Conservation (phyloP, 441 rosid genomes). For the Euphorbia neoarborescens region DNA sequence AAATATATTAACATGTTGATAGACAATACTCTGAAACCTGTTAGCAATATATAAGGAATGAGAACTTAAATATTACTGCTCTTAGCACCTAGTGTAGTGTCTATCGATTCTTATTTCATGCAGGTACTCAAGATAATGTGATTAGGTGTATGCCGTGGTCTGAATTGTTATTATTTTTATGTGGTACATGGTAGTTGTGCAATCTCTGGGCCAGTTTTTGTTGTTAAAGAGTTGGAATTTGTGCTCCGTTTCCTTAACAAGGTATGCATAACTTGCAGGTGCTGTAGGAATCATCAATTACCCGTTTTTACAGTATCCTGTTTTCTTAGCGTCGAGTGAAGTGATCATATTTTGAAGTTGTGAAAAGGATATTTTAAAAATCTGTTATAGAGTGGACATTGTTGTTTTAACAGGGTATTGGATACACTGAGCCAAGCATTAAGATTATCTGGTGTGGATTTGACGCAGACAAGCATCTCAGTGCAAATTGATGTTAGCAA, state of each 20-base stretch:
- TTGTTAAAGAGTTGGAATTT: not conserved
- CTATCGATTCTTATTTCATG: not conserved
- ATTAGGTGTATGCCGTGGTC: not conserved
- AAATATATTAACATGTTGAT: not conserved
- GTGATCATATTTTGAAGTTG: not conserved
- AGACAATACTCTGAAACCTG: conserved; percentile 2
- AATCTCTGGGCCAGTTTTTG: not conserved
- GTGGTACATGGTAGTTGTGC: not conserved
- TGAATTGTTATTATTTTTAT: not conserved
- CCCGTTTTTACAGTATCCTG: not conserved
- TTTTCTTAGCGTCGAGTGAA: not conserved
- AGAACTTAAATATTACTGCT: not conserved
- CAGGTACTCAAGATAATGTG: not conserved
- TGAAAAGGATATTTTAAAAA: conserved; percentile 8
- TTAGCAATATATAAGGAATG: not conserved
- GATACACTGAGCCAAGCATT: conserved; percentile 64
- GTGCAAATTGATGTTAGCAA: conserved; percentile 72
- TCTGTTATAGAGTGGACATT: conserved; percentile 10
- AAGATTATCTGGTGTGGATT: conserved; percentile 75
- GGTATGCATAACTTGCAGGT: not conserved
- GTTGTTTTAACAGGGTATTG: conserved; percentile 46
- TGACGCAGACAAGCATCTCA: conserved; percentile 66
- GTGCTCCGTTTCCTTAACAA: not conserved
- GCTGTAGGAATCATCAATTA: not conserved
- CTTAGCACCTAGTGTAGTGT: not conserved